Base-by-base conservation (phyloP, 2,329 filamentous ascomycete genomes). In the Aureobasidium lini region DNA sequence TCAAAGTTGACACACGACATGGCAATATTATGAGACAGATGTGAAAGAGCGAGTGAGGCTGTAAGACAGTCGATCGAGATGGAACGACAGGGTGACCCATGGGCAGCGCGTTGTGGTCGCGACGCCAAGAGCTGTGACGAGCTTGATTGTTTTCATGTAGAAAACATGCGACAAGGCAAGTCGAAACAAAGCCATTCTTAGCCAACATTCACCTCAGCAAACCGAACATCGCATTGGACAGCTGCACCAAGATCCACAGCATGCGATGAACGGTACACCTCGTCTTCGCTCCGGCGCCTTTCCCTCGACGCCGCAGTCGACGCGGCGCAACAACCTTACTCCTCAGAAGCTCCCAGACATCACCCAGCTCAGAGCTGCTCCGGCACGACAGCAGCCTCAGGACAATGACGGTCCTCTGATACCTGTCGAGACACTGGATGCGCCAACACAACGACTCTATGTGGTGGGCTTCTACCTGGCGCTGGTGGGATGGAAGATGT, bases 361-460 rank as follows among this genome's bases (percentile, higher is more conserved):
- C 8, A 43, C 28, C 28, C 50, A 54, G 50, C 50, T 54, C 29
- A 40, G 43, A 9, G 42, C 62, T 28, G 46, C 44, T 31, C 50
- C 46, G 42, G 31, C 29, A 15, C 48, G 23, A 50, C 36, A 32
- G 23, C 23, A 23, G 5, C 9, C 29, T 1, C 18, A 18, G 16
- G 57, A 56, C 29, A 40, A 40, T 32, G 66, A 68, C 34, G 74
- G 73, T 57, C 92, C 94, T 36, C 76, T 95, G 59, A 92, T 99
- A 68, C 88, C 94, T 11, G 79, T 90, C 64, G 82, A 84, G 64
- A 77, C 95, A 48, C 81, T 97, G 72, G 93, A 97, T 77, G 90
- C 90, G 47, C 93, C 94, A 6, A 89, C 89, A 56, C 94, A 99
- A 75, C 85, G 94, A 59, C 83, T 96, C 67, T 96, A 95, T 71